Percentiles rank a stretch among this genome's conserved stretches.
phyloP scores from a whole-genome alignment of 2,329 filamentous ascomycete genomes.

The Periconia sp. region DNA sequence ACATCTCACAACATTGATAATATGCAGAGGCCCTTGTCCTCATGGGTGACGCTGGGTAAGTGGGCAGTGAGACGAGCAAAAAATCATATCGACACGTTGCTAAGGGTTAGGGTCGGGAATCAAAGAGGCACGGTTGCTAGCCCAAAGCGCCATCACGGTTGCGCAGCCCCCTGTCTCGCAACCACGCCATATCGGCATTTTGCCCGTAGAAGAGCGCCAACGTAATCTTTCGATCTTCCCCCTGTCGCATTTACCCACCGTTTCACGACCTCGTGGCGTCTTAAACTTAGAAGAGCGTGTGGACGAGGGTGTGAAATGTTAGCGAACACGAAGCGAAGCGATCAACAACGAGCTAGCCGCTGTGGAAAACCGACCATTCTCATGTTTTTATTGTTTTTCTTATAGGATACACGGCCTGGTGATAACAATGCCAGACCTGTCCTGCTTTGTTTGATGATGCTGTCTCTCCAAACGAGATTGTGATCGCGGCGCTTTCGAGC shows the following conservation, averaged over 20 bases:
- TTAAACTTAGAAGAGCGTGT: background rate
- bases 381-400: background rate
- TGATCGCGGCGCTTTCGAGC: too few relatives aligned
- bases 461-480: too few relatives aligned
- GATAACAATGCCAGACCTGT: too few relatives aligned
- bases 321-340: background rate
- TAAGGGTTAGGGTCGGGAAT: background rate
- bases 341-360: background rate
- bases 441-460: too few relatives aligned
- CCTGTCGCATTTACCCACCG: background rate
- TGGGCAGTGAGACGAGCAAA: background rate
- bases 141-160: background rate
- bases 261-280: background rate
- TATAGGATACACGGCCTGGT: background rate
- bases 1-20: too few relatives aligned
- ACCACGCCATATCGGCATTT: background rate
- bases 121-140: background rate
- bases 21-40: background rate
- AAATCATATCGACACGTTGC: background rate
- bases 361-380: background rate
- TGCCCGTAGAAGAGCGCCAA: background rate
- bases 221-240: background rate
- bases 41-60: background rate
- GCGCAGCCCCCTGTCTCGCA: too few relatives aligned
- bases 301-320: background rate